A percentile compares a stretch with the other conserved stretches of the same genome.
Evolutionary conservation across 805 yeast genomes (phyloP).

Genomic region (Zygosaccharomyces pseudorouxii): DNA sequence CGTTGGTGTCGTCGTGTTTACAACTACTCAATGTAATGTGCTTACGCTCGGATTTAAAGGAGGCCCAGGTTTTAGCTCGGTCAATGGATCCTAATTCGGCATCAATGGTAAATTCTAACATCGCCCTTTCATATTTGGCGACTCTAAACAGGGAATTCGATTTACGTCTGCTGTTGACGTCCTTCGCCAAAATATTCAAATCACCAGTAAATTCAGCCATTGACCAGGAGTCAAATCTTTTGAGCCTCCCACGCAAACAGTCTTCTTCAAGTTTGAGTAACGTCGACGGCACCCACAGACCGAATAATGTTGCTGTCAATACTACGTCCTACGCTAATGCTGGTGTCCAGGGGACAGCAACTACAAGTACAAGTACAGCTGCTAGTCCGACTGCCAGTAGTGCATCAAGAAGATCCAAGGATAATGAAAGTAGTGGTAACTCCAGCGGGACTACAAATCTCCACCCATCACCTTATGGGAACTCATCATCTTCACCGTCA

Average conservation of each 20-base stretch:
- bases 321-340: too few species aligned
- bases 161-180: slow-evolving; percentile 43
- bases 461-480: background rate
- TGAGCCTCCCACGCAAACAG: slow-evolving; percentile 20
- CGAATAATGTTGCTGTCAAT: background rate
- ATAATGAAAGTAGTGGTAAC: background rate
- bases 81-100: background rate
- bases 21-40: slow-evolving; percentile 57
- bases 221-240: slow-evolving; percentile 38
- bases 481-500: slow-evolving; percentile 2
- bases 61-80: background rate
- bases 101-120: slow-evolving; percentile 19
- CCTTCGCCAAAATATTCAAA: slow-evolving; percentile 46
- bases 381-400: background rate
- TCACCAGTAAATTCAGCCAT: slow-evolving; percentile 41
- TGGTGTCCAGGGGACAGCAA: background rate
- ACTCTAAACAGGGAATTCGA: slow-evolving; percentile 53
- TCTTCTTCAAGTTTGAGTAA: slow-evolving; percentile 8
- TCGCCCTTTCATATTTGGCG: slow-evolving; percentile 51
- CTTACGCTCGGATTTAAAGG: background rate
- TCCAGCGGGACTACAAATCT: background rate
- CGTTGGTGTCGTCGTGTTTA: slow-evolving; percentile 50
- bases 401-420: background rate
- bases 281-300: background rate
- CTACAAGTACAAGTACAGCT: background rate